Evolutionary conservation across 1,284 basidiomycete genomes (phyloP), one percentile per base, ranked within the genome.

Genomic region (Malassezia globosa): DNA sequence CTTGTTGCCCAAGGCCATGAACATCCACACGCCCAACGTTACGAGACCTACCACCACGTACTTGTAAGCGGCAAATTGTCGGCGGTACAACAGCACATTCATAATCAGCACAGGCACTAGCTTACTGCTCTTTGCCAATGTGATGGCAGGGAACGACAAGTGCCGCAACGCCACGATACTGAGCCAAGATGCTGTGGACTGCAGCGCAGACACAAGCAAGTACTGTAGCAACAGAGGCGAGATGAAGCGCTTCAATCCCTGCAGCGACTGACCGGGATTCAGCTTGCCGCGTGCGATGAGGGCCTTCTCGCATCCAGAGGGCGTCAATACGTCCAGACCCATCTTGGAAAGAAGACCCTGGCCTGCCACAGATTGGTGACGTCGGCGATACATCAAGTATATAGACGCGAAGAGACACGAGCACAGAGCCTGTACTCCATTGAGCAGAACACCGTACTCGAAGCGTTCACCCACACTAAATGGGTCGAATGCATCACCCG

Each of bases 101-200:
- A 92, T 89, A 73, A 92, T 77, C 79, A 94, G 85, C 54, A 94
- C 88, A 3, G 89, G 88, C 14, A 94, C 84, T 63, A 94, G 85
- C 73, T 97, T 97, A 79, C 92, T 97, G 0, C 89, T 95, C 73
- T 97, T 97, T 54, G 87, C 92, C 55, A 97, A 82, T 31, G 96
- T 90, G 83, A 96, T 89, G 14, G 92, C 89, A 23, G 94, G 94
- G 76, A 96, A 97, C 16, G 87, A 89, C 68, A 99, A 92, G 75
- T 95, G 88, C 35, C 85, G 81, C 37, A 97, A 81, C 5, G 88
- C 82, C 24, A 88, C 83, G 74, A 96, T 95, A 42, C 90, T 89
- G 65, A 97, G 90, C 7, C 89, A 90, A 11, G 88, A 86, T 0
- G 88, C 90, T 19, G 82, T 78, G 21, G 89, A 90, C 63, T 95